Conservation (phyloP, 2,329 filamentous ascomycete species). For the Fusarium sp. region DNA sequence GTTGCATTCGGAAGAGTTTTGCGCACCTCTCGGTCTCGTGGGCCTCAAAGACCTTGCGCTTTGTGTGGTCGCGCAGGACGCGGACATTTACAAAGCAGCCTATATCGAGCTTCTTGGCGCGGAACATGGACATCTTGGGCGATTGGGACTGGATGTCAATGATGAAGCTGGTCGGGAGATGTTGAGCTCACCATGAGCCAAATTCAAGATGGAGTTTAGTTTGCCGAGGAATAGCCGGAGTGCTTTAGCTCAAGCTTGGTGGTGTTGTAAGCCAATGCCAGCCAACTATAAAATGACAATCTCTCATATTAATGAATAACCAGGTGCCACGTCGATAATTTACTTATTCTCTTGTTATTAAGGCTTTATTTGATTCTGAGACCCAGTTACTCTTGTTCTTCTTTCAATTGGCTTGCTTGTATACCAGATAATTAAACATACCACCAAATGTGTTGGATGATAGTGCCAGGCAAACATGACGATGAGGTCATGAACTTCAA, state of each 20-base stretch:
- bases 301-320: not conserved
- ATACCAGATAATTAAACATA: too few relatives aligned
- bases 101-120: constrained; percentile 90
- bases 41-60: constrained; percentile 91
- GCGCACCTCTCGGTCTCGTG: constrained; percentile 87
- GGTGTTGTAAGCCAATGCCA: not conserved
- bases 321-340: too few relatives aligned
- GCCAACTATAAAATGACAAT: not conserved
- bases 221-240: constrained; percentile 30
- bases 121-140: constrained; percentile 82
- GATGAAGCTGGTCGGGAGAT: constrained; percentile 35
- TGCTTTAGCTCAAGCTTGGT: not conserved
- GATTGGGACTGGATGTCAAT: constrained; percentile 22
- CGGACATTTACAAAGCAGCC: constrained; percentile 89
- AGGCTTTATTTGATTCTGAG: too few relatives aligned
- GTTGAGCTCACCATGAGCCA: constrained; percentile 22
- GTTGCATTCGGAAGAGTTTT: constrained; percentile 31
- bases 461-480: too few relatives aligned
- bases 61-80: constrained; percentile 93
- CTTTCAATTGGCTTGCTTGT: too few relatives aligned
- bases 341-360: too few relatives aligned
- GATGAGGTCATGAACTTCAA: too few relatives aligned
- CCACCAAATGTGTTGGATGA: too few relatives aligned
- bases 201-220: constrained; percentile 15
- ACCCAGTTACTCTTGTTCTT: too few relatives aligned